These are phyloP conservation scores for Saturnispora diversa DNA, from an alignment of 805 yeast genomes.

Conservation along the genomic window DNA sequence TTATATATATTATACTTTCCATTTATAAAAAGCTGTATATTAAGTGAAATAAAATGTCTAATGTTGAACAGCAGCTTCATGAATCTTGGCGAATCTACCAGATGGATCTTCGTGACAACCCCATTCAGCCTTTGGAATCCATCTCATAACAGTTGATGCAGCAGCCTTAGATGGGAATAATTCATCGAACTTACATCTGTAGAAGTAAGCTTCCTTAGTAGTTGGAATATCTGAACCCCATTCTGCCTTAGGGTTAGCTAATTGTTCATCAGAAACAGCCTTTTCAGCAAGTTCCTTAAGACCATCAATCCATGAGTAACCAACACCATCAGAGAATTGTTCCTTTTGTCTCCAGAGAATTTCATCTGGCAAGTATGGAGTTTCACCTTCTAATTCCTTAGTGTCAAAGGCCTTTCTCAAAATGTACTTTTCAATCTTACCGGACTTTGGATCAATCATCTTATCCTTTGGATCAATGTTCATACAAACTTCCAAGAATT, in stretches of 20 bases:
- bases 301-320: constrained; percentile 98
- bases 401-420: constrained; percentile 98
- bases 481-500: constrained; percentile 87
- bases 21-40: too few species aligned
- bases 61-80: constrained; percentile 51
- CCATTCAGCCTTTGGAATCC: constrained; percentile 99
- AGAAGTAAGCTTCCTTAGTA: constrained; percentile 99
- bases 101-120: constrained; percentile 99
- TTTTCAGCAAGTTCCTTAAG: constrained; percentile 91
- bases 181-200: constrained; percentile 93
- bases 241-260: constrained; percentile 83
- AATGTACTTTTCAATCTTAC: constrained; percentile 88
- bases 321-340: constrained; percentile 99
- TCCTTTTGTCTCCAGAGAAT: constrained; percentile 99
- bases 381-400: constrained; percentile 61
- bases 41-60: too few species aligned
- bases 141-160: constrained; percentile 95
- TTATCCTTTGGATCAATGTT: constrained; percentile 91
- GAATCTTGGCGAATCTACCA: constrained; percentile 92
- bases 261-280: constrained; percentile 80
- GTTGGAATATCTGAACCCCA: constrained; percentile 96
- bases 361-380: constrained; percentile 92
- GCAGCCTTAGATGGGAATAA: constrained; percentile 87
- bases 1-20: not conserved
- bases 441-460: constrained; percentile 62